A percentile compares a stretch with the other conserved stretches of the same genome.
Conservation (phyloP, 768 basidiomycete species). For the Pisolithus orientalis region DNA sequence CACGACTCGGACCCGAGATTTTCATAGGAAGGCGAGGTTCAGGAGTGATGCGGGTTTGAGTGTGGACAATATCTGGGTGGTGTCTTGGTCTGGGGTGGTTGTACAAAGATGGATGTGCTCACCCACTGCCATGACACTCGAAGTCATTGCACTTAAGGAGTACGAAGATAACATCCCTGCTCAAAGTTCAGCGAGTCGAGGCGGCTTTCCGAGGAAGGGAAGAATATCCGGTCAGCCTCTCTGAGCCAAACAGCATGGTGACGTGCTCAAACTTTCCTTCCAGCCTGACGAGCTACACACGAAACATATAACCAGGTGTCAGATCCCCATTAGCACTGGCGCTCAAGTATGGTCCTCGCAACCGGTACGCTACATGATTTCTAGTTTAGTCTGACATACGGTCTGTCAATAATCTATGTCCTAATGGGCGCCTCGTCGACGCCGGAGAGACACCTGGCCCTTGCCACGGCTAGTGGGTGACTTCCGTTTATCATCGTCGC, state of each 20-base stretch:
- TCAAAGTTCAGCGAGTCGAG: conserved; percentile 40
- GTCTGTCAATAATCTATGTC: no score
- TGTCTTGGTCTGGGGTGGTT: conserved; percentile 52
- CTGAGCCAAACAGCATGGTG: neutral
- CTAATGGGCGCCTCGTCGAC: no score
- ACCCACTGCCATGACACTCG: conserved; percentile 24
- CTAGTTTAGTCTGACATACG: no score
- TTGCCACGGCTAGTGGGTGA: no score
- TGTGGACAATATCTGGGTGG: conserved; percentile 73
- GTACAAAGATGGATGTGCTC: conserved; percentile 50
- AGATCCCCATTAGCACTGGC: conserved; percentile 41
- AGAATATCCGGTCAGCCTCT: conserved; percentile 37
- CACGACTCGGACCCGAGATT: conserved; percentile 70
- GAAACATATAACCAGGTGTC: conserved; percentile 54
- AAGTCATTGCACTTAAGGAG: conserved; percentile 31
- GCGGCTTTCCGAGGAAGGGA: conserved; percentile 51
- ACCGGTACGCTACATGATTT: no score
- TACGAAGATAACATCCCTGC: conserved; percentile 43
- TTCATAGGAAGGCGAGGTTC: conserved; percentile 61
- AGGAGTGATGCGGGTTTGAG: conserved; percentile 69
- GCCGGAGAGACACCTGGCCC: no score
- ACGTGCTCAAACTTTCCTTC: neutral
- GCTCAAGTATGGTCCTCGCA: no score
- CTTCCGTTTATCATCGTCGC: no score
- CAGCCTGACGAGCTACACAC: conserved; percentile 30